A percentile compares a stretch with the other conserved stretches of the same genome.
These are phyloP conservation scores for Clonostachys solani DNA, from an alignment of 2,329 filamentous ascomycete species.

Conservation along the genomic window DNA sequence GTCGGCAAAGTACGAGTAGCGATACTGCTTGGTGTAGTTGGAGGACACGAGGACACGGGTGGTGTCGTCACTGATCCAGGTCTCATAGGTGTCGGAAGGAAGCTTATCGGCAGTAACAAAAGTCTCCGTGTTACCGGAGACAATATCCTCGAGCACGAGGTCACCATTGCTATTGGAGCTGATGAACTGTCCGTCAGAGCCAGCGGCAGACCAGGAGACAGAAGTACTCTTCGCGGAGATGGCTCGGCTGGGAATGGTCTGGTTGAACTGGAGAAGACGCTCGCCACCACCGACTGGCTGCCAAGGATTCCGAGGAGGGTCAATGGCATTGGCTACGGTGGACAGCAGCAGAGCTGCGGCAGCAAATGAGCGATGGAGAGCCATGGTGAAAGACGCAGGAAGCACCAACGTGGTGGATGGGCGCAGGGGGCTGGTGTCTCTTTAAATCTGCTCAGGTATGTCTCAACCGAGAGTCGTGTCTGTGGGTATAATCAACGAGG, in stretches of 20 bases:
- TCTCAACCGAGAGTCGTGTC: no score
- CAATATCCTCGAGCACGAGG: constrained; percentile 58
- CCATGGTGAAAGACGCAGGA: no score
- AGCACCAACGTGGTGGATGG: no score
- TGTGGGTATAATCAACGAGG: no score
- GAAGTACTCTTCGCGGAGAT: constrained; percentile 41
- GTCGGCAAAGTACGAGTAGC: constrained; percentile 63
- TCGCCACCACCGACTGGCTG: constrained; percentile 52
- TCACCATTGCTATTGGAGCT: constrained; percentile 42
- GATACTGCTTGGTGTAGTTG: constrained; percentile 66
- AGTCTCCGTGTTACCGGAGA: constrained; percentile 48
- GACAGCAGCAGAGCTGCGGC: constrained; percentile 10
- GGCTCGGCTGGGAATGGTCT: constrained; percentile 43
- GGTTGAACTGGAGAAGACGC: constrained; percentile 55
- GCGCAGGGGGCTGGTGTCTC: no score
- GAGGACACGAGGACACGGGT: constrained; percentile 56
- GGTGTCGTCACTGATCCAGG: constrained; percentile 57
- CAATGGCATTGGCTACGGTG: constrained; percentile 26
- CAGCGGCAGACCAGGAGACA: constrained; percentile 53
- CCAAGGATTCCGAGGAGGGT: constrained; percentile 47
- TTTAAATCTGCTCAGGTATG: no score
- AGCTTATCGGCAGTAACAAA: constrained; percentile 56
- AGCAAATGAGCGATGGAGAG: neutral
- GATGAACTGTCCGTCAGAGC: constrained; percentile 59
- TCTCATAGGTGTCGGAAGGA: constrained; percentile 49